Base-by-base conservation (phyloP, 2,329 filamentous ascomycete genomes). In the Ophiostoma tasmaniense region DNA sequence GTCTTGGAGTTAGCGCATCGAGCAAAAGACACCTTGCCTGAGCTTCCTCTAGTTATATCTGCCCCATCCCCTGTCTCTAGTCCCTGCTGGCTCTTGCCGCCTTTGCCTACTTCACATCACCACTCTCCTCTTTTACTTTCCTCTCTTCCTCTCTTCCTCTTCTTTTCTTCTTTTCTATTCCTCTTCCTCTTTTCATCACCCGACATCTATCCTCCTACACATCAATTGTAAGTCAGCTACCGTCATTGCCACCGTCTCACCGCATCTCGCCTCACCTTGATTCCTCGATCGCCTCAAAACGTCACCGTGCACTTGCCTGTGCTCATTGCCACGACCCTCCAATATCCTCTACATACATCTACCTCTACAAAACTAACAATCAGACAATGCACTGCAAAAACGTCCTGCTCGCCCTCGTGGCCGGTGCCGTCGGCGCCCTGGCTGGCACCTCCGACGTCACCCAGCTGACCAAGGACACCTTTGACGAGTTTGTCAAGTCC, bases 391-490 rank as follows among this genome's bases (percentile, higher is more conserved):
- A 39, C 42, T 45, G 17, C 50, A 45, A 52, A 39, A 37, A 65
- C 74, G 75, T 86, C 72, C 81, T 83, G 75, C 20, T 87, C 74
- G 83, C 84, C 73, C 79, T 83, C 71, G 83, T 85, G 71, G 83
- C 83, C 73, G 79, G 84, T 73, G 89, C 86, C 75, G 64, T 65
- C 37, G 64, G 64, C 37, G 64, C 64, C n/a, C 64, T 65, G 10
- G 64, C 86, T 72, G 81, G 83, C 62, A 84, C 84, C 66, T 96
- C 92, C 64, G 93, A 98, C 78, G 95, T 99, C 73, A 81, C 87
- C 76, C 87, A 92, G 74, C 84, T 99, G 73, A 96, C 90, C 80
- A 89, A 89, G 80, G 92, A 94, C 77, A 92, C 86, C 73, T 99
- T 99, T 80, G 85, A 90, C 74, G 86, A 89, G 71, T 99, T 97